phyloP scores from a whole-genome alignment of 768 basidiomycete genomes.

The Tulasnella sp. region DNA sequence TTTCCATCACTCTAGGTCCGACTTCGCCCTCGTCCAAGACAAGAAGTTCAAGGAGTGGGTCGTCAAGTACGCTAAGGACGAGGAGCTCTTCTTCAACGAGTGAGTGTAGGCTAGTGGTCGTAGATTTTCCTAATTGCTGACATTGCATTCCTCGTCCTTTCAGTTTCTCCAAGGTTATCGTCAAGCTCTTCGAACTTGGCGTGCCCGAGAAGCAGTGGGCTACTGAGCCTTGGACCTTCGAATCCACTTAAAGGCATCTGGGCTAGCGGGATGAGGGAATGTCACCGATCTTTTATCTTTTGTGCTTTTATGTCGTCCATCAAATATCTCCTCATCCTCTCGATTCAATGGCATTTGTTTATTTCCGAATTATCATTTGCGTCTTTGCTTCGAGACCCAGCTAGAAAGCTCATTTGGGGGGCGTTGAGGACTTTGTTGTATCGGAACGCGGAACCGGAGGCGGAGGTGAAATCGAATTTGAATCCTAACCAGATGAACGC shows the following conservation, averaged over 20 bases:
- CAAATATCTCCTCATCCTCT: neutral
- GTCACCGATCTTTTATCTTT: neutral
- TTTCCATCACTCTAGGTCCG: slow-evolving; percentile 46
- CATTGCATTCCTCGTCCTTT: neutral
- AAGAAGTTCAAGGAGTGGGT: slow-evolving; percentile 87
- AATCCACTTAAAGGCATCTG: slow-evolving; percentile 36
- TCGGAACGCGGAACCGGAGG: neutral
- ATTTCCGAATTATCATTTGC: neutral
- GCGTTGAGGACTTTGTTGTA: neutral
- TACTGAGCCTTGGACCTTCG: slow-evolving; percentile 69
- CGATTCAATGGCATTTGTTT: neutral
- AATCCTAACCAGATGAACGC: neutral
- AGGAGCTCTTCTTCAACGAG: slow-evolving; percentile 91
- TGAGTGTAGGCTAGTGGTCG: slow-evolving; percentile 36
- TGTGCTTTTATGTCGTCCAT: neutral
- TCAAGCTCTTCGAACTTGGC: slow-evolving; percentile 85
- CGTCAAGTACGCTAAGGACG: slow-evolving; percentile 77
- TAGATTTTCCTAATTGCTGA: neutral
- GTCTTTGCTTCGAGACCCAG: neutral
- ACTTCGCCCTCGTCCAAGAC: slow-evolving; percentile 82
- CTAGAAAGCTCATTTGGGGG: neutral
- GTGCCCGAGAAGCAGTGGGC: slow-evolving; percentile 77
- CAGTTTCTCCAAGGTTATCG: slow-evolving; percentile 76
- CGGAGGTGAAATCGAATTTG: neutral
- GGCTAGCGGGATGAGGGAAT: neutral